A percentile compares a stretch with the other conserved stretches of the same genome.
phyloP scores from a whole-genome alignment of 352 stramenopile species.

The Pythium rhizo-oryzae region DNA sequence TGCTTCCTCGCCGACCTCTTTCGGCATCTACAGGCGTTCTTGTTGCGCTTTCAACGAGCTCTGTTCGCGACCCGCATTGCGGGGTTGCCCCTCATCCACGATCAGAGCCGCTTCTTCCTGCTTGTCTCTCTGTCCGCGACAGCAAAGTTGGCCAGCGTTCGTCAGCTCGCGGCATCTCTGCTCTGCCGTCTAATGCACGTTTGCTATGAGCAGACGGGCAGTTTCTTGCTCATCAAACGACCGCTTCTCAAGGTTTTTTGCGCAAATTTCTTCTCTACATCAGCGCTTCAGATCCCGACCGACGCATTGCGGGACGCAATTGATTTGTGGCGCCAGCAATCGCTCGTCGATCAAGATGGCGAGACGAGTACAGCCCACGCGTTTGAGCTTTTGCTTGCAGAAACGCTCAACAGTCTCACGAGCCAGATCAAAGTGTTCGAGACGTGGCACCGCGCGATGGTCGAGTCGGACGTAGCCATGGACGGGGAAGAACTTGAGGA shows the following conservation, averaged over 20 bases:
- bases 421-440: slow-evolving; percentile 65
- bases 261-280: slow-evolving; percentile 42
- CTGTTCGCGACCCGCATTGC: slow-evolving; percentile 58
- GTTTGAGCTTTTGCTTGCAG: slow-evolving; percentile 53
- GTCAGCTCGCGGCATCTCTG: slow-evolving; percentile 43
- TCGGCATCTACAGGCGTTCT: slow-evolving; percentile 48
- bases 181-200: slow-evolving; percentile 48
- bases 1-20: slow-evolving; percentile 58
- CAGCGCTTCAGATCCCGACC: slow-evolving; percentile 30
- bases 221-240: slow-evolving; percentile 55
- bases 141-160: slow-evolving; percentile 33
- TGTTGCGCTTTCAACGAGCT: slow-evolving; percentile 51
- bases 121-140: slow-evolving; percentile 53
- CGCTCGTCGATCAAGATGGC: slow-evolving; percentile 9
- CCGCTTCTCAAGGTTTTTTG: slow-evolving; percentile 54
- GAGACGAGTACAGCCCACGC: neutral
- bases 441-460: slow-evolving; percentile 47
- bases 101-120: slow-evolving; percentile 49
- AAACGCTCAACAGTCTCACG: slow-evolving; percentile 51
- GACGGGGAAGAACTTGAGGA: slow-evolving; percentile 77
- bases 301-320: slow-evolving; percentile 47
- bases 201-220: slow-evolving; percentile 68
- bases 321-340: slow-evolving; percentile 55
- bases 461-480: slow-evolving; percentile 11
- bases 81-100: slow-evolving; percentile 52